Evolutionary conservation across 2,329 filamentous ascomycete genomes (phyloP).

Genomic region (Harringtonia lauricola): DNA sequence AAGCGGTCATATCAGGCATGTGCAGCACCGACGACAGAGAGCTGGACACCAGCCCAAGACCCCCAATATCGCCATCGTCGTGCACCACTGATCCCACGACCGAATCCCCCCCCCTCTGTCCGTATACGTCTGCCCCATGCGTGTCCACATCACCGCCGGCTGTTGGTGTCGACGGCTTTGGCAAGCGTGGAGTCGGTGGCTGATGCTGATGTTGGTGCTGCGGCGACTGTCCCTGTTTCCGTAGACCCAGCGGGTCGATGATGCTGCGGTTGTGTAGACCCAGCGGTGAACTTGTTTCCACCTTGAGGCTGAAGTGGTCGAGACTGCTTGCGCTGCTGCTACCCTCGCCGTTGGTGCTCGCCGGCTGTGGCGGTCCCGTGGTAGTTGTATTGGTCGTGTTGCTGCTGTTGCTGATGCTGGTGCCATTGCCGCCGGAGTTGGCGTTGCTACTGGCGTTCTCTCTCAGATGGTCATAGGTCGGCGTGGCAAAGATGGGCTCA

Average conservation of each 20-base stretch:
- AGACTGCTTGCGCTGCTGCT: neutral
- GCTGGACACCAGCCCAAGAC: neutral
- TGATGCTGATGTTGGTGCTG: conserved; percentile 24
- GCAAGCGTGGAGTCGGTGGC: conserved; percentile 15
- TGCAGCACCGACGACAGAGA: conserved; percentile 23
- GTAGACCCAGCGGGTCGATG: conserved; percentile 29
- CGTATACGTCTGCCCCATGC: conserved; percentile 20
- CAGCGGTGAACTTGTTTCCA: conserved; percentile 29
- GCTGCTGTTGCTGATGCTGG: neutral
- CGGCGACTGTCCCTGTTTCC: conserved; percentile 22
- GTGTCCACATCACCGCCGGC: conserved; percentile 6
- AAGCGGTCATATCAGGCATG: conserved; percentile 19
- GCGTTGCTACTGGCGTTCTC: conserved; percentile 16
- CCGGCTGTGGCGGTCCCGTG: neutral
- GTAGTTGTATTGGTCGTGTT: neutral
- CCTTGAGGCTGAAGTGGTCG: conserved; percentile 47
- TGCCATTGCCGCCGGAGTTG: neutral
- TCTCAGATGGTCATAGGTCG: conserved; percentile 30
- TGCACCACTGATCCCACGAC: conserved; percentile 18
- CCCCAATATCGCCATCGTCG: neutral
- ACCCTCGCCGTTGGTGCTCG: neutral
- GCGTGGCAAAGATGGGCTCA: conserved; percentile 31
- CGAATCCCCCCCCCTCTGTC: conserved; percentile 25
- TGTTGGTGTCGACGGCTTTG: conserved; percentile 1
- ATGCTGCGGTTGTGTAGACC: conserved; percentile 20